Base-by-base conservation (phyloP, 768 basidiomycete genomes). In the Multifurca ochricompacta region DNA sequence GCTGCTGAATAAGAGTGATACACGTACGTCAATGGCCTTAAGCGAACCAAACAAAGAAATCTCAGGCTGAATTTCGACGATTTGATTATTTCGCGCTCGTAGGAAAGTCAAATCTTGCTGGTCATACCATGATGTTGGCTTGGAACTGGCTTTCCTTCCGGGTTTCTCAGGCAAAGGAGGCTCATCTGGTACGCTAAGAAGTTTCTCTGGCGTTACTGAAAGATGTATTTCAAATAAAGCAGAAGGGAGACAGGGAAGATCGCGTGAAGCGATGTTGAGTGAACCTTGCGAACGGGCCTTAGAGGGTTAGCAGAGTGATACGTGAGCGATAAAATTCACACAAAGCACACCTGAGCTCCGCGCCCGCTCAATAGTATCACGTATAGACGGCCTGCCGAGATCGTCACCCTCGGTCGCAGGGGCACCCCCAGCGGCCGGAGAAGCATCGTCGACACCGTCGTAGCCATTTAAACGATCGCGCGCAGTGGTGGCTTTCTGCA, bases 31-130 rank as follows among this genome's bases (percentile, higher is more conserved):
- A 36, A 92, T 62, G 1, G 74, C 78, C 68, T 90, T 91, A 48
- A 92, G 71, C 3, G 86, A 87, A 3, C 89, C 89, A 64, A 92
- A 92, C 41, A 91, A 73, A 0, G 85, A 85, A 13, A 92, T 83
- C 65, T 92, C 90, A 21, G 81, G 82, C 60, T 91, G 89, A 27
- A 92, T 75, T 63, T 87, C 85, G 16, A 77, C 59, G 37, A 92
- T 90, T 18, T 85, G 82, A 62, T 92, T 91, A 62, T 82, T 85
- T 79, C 84, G 85, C 14, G 81, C 82, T 64, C 89, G 91, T 39
- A 92, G 69, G 4, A 85, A 71, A 34, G 79, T 77, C 19, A 92
- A 69, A 67, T 92, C 89, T 64, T 86, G 83, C 1, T 84, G 84
- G 64, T 91, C 88, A 61, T 82, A 92, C 87, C 89, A 74, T 11